phyloP scores from a whole-genome alignment of 2,329 filamentous ascomycete species.

The Elsinoe australis region DNA sequence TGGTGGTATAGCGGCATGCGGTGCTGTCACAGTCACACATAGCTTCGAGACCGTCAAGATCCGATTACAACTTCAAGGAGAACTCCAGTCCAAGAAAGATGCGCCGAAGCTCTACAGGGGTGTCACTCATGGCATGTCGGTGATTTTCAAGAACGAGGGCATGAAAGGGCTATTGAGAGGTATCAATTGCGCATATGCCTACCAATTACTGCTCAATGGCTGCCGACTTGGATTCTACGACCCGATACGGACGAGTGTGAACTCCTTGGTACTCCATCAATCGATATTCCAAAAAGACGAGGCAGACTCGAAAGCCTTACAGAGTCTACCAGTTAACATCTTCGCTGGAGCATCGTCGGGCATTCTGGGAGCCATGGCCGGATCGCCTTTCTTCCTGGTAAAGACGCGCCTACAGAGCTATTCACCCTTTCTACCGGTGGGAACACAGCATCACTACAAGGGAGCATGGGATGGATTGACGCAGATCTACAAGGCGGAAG shows the following conservation, averaged over 20 bases:
- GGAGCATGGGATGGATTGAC: constrained; percentile 76
- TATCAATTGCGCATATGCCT: constrained; percentile 85
- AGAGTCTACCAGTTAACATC: constrained; percentile 87
- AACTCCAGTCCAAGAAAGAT: constrained; percentile 78
- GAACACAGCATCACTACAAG: constrained; percentile 90
- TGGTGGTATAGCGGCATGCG: constrained; percentile 92
- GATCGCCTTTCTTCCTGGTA: constrained; percentile 94
- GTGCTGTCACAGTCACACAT: constrained; percentile 94
- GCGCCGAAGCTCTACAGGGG: constrained; percentile 84
- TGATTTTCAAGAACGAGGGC: constrained; percentile 88
- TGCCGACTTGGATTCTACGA: constrained; percentile 97
- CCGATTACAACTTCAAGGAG: constrained; percentile 91
- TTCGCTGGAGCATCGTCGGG: constrained; percentile 84
- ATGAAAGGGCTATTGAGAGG: constrained; percentile 78
- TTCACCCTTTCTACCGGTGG: constrained; percentile 85
- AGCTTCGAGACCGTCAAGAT: constrained; percentile 99
- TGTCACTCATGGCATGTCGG: constrained; percentile 80
- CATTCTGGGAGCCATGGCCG: constrained; percentile 83
- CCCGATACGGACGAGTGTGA: constrained; percentile 64
- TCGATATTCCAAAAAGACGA: constrained; percentile 55
- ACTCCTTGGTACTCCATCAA: constrained; percentile 47
- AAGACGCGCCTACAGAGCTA: constrained; percentile 94
- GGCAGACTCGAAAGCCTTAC: constrained; percentile 40
- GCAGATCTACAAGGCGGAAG: constrained; percentile 72
- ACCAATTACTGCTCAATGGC: constrained; percentile 93